These are phyloP conservation scores for Quercus dentata DNA, from an alignment of 306 rosid species.

Conservation along the genomic window DNA sequence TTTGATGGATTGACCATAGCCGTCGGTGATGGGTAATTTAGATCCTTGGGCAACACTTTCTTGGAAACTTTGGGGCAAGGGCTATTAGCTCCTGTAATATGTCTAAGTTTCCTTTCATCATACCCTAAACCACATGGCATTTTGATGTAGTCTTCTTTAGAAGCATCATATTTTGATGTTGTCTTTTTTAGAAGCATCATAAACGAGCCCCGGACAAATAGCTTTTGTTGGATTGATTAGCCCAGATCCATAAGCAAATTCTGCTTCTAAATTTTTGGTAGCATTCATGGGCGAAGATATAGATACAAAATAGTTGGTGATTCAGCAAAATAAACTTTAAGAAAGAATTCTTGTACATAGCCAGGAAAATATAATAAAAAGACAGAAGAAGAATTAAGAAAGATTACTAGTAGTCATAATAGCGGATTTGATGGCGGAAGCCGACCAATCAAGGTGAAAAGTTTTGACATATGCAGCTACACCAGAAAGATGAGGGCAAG, in stretches of 20 bases:
- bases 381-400: background rate
- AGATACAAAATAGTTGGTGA: background rate
- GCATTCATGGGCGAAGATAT: background rate
- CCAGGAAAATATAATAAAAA: background rate
- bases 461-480: conserved; percentile 36
- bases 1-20: background rate
- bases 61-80: background rate
- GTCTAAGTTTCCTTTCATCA: background rate
- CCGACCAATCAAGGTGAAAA: conserved; percentile 36
- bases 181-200: conserved; percentile 13
- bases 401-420: conserved; percentile 28
- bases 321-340: background rate
- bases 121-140: conserved; percentile 18
- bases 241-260: conserved; percentile 24
- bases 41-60: background rate
- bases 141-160: conserved; percentile 5
- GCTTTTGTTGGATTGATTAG: conserved; percentile 25
- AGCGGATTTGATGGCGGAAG: conserved; percentile 32
- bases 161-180: conserved; percentile 22
- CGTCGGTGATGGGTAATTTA: conserved; percentile 20
- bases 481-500: conserved; percentile 31
- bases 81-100: background rate
- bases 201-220: conserved; percentile 15
- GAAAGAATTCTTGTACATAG: no score
- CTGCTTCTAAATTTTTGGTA: background rate